Base-by-base conservation (phyloP, 2,329 filamentous ascomycete species). In the Fusarium sp. region DNA sequence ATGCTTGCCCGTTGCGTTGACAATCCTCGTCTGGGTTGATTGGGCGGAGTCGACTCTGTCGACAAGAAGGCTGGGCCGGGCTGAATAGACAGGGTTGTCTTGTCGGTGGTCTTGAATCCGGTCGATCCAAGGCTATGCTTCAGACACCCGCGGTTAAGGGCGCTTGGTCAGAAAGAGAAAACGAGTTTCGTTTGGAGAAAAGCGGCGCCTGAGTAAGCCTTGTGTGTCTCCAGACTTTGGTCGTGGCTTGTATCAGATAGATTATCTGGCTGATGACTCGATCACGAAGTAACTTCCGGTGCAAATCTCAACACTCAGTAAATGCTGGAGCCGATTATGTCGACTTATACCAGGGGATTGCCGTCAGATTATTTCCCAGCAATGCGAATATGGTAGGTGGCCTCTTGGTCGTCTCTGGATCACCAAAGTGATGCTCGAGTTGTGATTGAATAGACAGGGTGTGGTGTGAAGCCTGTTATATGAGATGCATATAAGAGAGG, bases 1-100 rank as follows among this genome's bases (percentile, higher is more conserved):
- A 73, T 77, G 74, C 71, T 77, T 79, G 77, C 71, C 72, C 72
- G 75, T 73, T 69, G 73, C 61, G 67, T 73, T 74, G 61, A 77
- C 39, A 74, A 66, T 74, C 70, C 75, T 78, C 73, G 74, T 77
- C 72, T 73, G 71, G 77, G 72, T 76, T 76, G 70, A 75, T 73
- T 78, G 74, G 75, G 72, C 78, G 73, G 71, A 73, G 75, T 69
- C 77, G 70, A 70, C 67, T 70, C 50, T 54, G 71, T 71, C 31
- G 57, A 69, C 56, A 65, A 76, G 68, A 72, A 73, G 70, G 72
- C 75, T 73, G 75, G 67, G 59, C 61, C 70, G 62, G 68, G 67
- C 69, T 70, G 71, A 71, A 72, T 68, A 77, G 70, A 73, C 75
- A 77, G 75, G 75, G 75, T 77, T 74, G 58, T 72, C 67, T 77